A percentile compares a stretch with the other conserved stretches of the same genome.
These are phyloP conservation scores for Thalassiosira ordinaria DNA, from an alignment of 352 stramenopile species.

Conservation along the genomic window DNA sequence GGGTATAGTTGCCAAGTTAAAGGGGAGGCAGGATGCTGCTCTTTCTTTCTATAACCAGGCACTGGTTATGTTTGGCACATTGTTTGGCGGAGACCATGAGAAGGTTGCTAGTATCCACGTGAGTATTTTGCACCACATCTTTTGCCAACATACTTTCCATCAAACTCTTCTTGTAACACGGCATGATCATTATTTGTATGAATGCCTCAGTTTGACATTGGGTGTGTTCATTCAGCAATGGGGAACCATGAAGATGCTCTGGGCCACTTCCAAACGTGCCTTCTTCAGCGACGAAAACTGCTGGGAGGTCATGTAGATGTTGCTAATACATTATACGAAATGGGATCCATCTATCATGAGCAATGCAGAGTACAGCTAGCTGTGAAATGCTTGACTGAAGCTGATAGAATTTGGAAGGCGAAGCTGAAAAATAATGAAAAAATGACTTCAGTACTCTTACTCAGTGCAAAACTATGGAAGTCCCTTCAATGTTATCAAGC, in stretches of 20 bases:
- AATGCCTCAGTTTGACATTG: conserved; percentile 58
- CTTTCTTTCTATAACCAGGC: conserved; percentile 59
- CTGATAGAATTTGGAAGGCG: conserved; percentile 58
- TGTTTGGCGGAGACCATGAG: conserved; percentile 60
- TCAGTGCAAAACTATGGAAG: conserved; percentile 62
- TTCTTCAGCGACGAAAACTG: conserved; percentile 44
- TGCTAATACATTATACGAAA: conserved; percentile 64
- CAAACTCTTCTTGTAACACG: background rate
- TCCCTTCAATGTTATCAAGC: conserved; percentile 40
- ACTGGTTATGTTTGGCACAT: conserved; percentile 60
- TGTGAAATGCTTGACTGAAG: conserved; percentile 47
- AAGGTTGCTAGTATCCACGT: conserved; percentile 62
- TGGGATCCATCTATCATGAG: conserved; percentile 43
- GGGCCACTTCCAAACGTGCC: conserved; percentile 48
- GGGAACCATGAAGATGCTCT: conserved; percentile 38
- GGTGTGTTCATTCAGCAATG: conserved; percentile 46
- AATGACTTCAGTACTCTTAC: conserved; percentile 46
- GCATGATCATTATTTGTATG: background rate
- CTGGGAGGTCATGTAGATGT: conserved; percentile 63
- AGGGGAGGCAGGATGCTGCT: conserved; percentile 48
- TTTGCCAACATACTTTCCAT: background rate
- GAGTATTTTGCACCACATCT: conserved; percentile 7
- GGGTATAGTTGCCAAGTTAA: conserved; percentile 64
- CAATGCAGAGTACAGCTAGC: conserved; percentile 33
- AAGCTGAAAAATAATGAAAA: conserved; percentile 61